phyloP scores from a whole-genome alignment of 2,329 filamentous ascomycete species.

The Penicillium italicum region DNA sequence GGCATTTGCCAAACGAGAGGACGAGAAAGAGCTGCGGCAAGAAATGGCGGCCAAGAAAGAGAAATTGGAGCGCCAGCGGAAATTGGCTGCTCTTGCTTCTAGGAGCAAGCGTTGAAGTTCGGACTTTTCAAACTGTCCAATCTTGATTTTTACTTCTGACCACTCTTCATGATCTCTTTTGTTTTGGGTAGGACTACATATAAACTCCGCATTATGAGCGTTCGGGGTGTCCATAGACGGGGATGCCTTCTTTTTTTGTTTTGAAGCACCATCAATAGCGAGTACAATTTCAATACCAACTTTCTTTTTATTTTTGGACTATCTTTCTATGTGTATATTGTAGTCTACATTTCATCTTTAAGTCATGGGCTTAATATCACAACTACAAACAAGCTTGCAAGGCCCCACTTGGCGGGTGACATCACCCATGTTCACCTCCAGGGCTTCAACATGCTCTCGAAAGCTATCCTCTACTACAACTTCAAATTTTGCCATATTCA shows the following conservation, averaged over 20 bases:
- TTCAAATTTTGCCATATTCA: background rate
- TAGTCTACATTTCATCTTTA: background rate
- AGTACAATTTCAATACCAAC: constrained; percentile 22
- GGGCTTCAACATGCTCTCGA: background rate
- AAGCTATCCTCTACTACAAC: background rate
- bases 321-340: background rate
- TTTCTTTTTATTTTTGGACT: constrained; percentile 7
- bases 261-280: constrained; percentile 19
- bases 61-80: constrained; percentile 47
- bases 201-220: constrained; percentile 34
- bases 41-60: constrained; percentile 46
- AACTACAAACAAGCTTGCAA: background rate
- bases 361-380: background rate
- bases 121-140: background rate
- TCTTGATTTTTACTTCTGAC: background rate
- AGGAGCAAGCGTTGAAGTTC: constrained; percentile 28
- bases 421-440: constrained; percentile 25
- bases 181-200: constrained; percentile 11
- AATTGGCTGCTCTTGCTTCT: constrained; percentile 38
- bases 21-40: constrained; percentile 44
- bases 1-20: constrained; percentile 43
- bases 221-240: constrained; percentile 28
- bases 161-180: constrained; percentile 7
- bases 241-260: constrained; percentile 12
- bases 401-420: constrained; percentile 35